Percentiles rank a stretch among this genome's conserved stretches.
These are phyloP conservation scores for Alternaria ventricosa DNA, from an alignment of 2,329 filamentous ascomycete genomes.

Conservation along the genomic window DNA sequence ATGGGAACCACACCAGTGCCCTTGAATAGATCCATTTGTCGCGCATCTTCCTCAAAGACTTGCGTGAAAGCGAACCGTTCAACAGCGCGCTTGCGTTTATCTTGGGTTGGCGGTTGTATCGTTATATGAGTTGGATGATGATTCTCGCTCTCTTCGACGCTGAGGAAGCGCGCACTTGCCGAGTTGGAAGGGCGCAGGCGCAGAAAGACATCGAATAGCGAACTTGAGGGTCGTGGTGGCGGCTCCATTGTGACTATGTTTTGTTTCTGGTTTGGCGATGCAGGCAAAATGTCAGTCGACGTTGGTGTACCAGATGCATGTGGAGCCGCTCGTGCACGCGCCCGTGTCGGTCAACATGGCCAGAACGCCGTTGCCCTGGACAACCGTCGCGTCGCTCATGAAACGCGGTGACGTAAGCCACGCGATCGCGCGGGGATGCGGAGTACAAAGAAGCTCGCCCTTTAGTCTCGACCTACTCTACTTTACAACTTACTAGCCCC, in stretches of 20 bases:
- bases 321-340: conserved; percentile 13
- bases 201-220: conserved; percentile 90
- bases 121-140: conserved; percentile 58
- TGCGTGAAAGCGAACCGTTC: conserved; percentile 95
- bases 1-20: conserved; percentile 76
- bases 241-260: conserved; percentile 43
- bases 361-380: conserved; percentile 18
- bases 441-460: not conserved
- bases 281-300: conserved; percentile 6
- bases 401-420: conserved; percentile 2
- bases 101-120: conserved; percentile 72
- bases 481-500: not conserved
- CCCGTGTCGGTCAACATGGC: conserved; percentile 19
- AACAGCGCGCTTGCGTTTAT: conserved; percentile 81
- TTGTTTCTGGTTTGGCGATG: conserved; percentile 1
- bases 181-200: conserved; percentile 66
- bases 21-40: conserved; percentile 86
- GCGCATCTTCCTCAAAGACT: conserved; percentile 86
- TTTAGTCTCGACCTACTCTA: not conserved
- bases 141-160: conserved; percentile 66
- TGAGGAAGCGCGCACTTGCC: conserved; percentile 68
- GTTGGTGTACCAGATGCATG: conserved; percentile 10
- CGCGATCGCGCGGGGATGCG: not conserved
- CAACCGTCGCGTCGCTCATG: conserved; percentile 12
- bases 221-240: conserved; percentile 47